Evolutionary conservation across 1,284 basidiomycete genomes (phyloP).

Genomic region (Apiotrichum sp.): DNA sequence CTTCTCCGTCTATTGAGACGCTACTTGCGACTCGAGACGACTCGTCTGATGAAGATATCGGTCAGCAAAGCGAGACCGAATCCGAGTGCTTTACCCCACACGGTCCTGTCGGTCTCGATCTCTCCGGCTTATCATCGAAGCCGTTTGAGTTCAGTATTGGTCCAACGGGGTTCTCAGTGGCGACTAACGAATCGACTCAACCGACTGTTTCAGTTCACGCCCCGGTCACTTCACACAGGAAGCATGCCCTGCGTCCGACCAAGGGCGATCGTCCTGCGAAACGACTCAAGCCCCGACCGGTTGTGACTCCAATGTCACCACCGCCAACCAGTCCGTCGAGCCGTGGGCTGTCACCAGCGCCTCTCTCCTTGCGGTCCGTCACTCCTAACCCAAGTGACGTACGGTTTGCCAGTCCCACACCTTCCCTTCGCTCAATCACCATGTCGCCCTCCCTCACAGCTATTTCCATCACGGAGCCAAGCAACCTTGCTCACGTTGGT

Average conservation of each 20-base stretch:
- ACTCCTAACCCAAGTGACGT: not conserved
- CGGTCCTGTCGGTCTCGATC: not conserved
- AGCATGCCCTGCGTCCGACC: too few relatives aligned
- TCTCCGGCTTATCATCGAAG: not conserved
- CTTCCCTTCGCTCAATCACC: conserved; percentile 11
- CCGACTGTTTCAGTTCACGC: not conserved
- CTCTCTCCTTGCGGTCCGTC: too few relatives aligned
- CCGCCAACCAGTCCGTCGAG: conserved; percentile 1
- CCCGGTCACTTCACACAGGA: too few relatives aligned
- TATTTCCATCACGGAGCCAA: not conserved
- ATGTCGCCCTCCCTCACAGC: conserved; percentile 7
- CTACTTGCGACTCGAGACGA: conserved; percentile 20
- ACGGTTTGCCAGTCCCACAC: not conserved
- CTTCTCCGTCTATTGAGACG: conserved; percentile 18
- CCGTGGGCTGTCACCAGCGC: not conserved
- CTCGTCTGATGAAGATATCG: conserved; percentile 26
- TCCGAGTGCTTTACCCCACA: not conserved
- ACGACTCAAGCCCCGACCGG: not conserved
- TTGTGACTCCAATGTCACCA: conserved; percentile 3
- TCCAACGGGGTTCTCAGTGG: conserved; percentile 20
- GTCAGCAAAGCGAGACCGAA: conserved; percentile 13
- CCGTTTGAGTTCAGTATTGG: conserved; percentile 31
- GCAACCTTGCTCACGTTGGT: conserved; percentile 18
- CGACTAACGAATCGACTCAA: not conserved
- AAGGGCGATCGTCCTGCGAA: not conserved